Evolutionary conservation across 2,329 filamentous ascomycete genomes (phyloP).

Genomic region (Ophiosphaerella korrae): DNA sequence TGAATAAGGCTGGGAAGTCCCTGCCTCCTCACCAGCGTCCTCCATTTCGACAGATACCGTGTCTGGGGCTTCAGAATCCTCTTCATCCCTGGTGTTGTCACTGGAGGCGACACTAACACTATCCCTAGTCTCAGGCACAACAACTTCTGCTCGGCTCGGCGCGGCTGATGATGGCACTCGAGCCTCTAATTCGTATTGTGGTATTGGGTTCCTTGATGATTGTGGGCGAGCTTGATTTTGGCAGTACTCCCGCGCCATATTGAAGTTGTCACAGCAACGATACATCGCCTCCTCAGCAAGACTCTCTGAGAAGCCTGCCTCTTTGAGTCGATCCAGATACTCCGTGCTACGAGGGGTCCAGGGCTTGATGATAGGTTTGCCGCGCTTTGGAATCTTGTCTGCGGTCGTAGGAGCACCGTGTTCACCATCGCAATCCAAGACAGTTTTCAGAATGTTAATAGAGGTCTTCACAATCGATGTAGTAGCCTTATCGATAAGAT

Average conservation of each 20-base stretch:
- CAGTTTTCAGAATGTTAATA: conserved; percentile 80
- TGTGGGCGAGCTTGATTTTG: conserved; percentile 63
- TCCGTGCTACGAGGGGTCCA: conserved; percentile 59
- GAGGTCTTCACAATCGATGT: conserved; percentile 77
- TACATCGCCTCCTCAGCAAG: conserved; percentile 81
- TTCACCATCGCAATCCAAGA: conserved; percentile 80
- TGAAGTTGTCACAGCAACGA: conserved; percentile 71
- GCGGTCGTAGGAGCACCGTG: conserved; percentile 64
- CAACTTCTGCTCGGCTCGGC: conserved; percentile 40
- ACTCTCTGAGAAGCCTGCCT: conserved; percentile 59
- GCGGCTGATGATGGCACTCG: conserved; percentile 35
- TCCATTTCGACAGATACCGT: conserved; percentile 49
- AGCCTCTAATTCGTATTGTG: conserved; percentile 50
- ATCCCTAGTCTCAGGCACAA: conserved; percentile 39
- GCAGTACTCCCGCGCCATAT: conserved; percentile 75
- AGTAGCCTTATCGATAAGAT: conserved; percentile 79
- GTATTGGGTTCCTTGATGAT: conserved; percentile 70
- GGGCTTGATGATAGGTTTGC: conserved; percentile 54
- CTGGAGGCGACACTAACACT: conserved; percentile 32
- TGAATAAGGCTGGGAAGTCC: conserved; percentile 14
- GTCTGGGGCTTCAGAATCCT: conserved; percentile 34
- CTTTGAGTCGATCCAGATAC: conserved; percentile 50
- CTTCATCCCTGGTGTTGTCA: conserved; percentile 32
- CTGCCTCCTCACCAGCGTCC: conserved; percentile 30
- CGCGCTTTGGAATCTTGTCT: conserved; percentile 61